Evolutionary conservation across 1,284 basidiomycete genomes (phyloP).

Genomic region (Ceratobasidium sp.): DNA sequence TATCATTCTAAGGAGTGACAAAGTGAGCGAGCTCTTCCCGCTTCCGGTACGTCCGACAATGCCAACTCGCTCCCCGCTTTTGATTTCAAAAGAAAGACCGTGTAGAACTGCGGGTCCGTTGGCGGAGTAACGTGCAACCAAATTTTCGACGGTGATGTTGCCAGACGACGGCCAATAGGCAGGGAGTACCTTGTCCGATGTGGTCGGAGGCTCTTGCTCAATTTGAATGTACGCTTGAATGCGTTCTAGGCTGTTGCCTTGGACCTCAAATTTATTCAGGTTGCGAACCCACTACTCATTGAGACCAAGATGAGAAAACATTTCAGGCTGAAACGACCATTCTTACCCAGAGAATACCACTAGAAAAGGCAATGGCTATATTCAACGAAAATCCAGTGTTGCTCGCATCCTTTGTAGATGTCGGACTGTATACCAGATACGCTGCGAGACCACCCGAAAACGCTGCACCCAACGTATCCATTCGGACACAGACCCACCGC

Average conservation of each 20-base stretch:
- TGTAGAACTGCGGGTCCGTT: slow-evolving; percentile 67
- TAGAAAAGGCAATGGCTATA: slow-evolving; percentile 47
- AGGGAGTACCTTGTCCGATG: slow-evolving; percentile 68
- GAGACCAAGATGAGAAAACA: neutral
- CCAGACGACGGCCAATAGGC: slow-evolving; percentile 85
- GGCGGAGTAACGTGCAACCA: slow-evolving; percentile 69
- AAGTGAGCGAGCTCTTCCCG: slow-evolving; percentile 61
- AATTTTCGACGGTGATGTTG: slow-evolving; percentile 70
- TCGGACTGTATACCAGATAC: slow-evolving; percentile 39
- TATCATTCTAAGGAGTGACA: slow-evolving; percentile 61
- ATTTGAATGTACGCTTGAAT: slow-evolving; percentile 79
- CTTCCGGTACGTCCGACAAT: slow-evolving; percentile 81
- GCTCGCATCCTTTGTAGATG: slow-evolving; percentile 30
- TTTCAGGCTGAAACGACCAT: neutral
- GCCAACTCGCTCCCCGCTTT: slow-evolving; percentile 72
- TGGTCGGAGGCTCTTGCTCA: slow-evolving; percentile 74
- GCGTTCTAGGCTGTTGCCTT: slow-evolving; percentile 73
- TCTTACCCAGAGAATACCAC: slow-evolving; percentile 45
- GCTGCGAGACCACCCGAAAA: slow-evolving; percentile 48
- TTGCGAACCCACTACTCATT: slow-evolving; percentile 53
- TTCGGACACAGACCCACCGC: slow-evolving; percentile 49
- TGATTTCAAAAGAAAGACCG: slow-evolving; percentile 67
- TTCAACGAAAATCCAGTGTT: slow-evolving; percentile 48
- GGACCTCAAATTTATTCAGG: slow-evolving; percentile 60
- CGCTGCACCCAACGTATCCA: slow-evolving; percentile 47